These are phyloP conservation scores for Andrographis paniculata DNA, from an alignment of 305 asterid species.

Conservation along the genomic window DNA sequence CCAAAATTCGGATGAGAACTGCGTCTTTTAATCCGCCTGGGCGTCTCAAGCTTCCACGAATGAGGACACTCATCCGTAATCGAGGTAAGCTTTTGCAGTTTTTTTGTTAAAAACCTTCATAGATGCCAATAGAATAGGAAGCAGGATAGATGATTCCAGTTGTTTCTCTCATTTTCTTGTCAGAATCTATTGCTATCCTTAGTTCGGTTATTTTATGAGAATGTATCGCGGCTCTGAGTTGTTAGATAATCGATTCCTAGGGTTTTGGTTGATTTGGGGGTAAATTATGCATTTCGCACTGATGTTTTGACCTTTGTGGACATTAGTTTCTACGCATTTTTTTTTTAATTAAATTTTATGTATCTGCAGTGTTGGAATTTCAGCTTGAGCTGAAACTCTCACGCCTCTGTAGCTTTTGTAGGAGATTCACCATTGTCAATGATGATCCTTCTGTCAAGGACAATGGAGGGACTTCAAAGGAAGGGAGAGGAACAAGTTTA, in stretches of 20 bases:
- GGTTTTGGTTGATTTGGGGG: background rate
- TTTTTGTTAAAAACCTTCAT: background rate
- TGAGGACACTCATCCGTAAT: conserved; percentile 23
- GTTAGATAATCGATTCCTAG: background rate
- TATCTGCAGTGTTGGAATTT: conserved; percentile 30
- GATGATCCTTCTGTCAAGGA: conserved; percentile 21
- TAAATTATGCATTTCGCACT: too few relatives aligned
- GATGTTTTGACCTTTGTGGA: too few relatives aligned
- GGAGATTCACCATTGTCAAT: conserved; percentile 23
- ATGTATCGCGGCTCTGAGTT: too few relatives aligned
- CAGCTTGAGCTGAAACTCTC: conserved; percentile 23
- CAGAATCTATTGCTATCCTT: too few relatives aligned
- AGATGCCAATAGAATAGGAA: background rate
- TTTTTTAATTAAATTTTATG: conserved; percentile 1
- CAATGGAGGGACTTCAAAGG: conserved; percentile 19
- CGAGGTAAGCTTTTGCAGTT: conserved; percentile 24
- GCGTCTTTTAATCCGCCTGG: conserved; percentile 4
- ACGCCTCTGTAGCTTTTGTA: conserved; percentile 20
- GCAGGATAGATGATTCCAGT: conserved; percentile 2
- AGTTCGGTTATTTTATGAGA: too few relatives aligned
- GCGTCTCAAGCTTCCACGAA: conserved; percentile 19
- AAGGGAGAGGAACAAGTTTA: conserved; percentile 17
- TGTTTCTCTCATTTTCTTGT: too few relatives aligned
- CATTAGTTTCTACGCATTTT: background rate
- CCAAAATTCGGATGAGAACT: conserved; percentile 5